Conservation (phyloP, 2,329 filamentous ascomycete genomes). For the Fusarium decemcellulare region DNA sequence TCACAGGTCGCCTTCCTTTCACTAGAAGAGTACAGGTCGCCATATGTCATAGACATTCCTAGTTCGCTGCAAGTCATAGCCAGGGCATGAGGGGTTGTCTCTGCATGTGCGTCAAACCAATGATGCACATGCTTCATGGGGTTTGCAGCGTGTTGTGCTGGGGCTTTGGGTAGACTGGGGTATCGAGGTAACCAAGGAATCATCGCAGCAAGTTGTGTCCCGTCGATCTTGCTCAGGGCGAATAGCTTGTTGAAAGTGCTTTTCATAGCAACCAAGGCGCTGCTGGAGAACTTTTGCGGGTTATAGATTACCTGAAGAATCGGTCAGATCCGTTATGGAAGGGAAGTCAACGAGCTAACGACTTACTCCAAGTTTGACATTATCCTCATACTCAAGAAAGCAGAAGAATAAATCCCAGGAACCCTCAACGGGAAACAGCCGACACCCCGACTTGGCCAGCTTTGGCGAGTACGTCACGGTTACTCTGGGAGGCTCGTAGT, state of each 20-base stretch:
- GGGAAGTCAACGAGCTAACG: not conserved
- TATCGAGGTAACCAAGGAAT: not conserved
- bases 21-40: not conserved
- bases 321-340: not conserved
- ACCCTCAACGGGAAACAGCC: conserved; percentile 1
- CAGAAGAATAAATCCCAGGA: conserved; percentile 3
- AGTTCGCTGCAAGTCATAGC: not conserved
- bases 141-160: not conserved
- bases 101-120: conserved; percentile 3
- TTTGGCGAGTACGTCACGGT: not conserved
- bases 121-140: not conserved
- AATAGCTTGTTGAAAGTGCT: not conserved
- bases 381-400: not conserved
- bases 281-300: too few relatives aligned
- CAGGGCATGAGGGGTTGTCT: not conserved
- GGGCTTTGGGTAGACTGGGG: not conserved
- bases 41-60: not conserved
- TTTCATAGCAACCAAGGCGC: not conserved
- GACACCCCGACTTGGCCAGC: not conserved
- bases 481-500: not conserved
- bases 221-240: not conserved
- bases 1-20: not conserved
- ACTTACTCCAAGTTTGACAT: not conserved
- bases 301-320: too few relatives aligned
- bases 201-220: not conserved